These are phyloP conservation scores for Bolboschoenus planiculmis DNA, from an alignment of 176 grass and related monocot genomes.

Conservation along the genomic window DNA sequence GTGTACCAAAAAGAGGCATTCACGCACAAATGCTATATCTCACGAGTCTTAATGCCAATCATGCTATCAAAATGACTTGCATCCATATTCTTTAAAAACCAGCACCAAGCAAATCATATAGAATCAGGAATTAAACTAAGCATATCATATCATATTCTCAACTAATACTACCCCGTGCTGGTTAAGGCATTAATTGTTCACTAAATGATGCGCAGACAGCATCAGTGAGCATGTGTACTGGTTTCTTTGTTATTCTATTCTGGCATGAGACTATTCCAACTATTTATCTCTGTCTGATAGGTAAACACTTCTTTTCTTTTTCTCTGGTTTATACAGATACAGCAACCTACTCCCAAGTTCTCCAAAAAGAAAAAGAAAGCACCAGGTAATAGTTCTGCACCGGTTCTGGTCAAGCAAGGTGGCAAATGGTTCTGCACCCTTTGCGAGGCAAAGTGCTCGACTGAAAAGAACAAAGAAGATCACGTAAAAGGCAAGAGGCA, in stretches of 20 bases:
- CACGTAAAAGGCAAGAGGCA: constrained; percentile 21
- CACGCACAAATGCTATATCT: not conserved
- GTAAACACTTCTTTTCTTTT: not conserved
- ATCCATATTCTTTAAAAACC: too few species aligned
- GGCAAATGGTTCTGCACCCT: constrained; percentile 13
- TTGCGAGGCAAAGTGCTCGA: not conserved
- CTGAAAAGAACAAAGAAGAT: not conserved
- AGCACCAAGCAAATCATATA: not conserved
- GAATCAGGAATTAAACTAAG: not conserved
- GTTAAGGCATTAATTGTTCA: not conserved
- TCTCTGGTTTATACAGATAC: not conserved
- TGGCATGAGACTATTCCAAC: not conserved
- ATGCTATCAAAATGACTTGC: too few species aligned
- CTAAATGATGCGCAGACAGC: not conserved
- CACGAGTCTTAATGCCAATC: too few species aligned
- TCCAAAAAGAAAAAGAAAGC: not conserved
- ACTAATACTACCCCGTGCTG: not conserved
- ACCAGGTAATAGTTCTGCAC: not conserved
- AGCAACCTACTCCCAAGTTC: not conserved
- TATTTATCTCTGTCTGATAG: not conserved
- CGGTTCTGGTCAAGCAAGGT: not conserved
- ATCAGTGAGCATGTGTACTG: not conserved
- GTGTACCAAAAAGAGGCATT: not conserved
- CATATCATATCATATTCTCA: not conserved
- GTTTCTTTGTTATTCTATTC: not conserved